Base-by-base conservation (phyloP, 805 yeast genomes). In the Starmerella apis region DNA sequence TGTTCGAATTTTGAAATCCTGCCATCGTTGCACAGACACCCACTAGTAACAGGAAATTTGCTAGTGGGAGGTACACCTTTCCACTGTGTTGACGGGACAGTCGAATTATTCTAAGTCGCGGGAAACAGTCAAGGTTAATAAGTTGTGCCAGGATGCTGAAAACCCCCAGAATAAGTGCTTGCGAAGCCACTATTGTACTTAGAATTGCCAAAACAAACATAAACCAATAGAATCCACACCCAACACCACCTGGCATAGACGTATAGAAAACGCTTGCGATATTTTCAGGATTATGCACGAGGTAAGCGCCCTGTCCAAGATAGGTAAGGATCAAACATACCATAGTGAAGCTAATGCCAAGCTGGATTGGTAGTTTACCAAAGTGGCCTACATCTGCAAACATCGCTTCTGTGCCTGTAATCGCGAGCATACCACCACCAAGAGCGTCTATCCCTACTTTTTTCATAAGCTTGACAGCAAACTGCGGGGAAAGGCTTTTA, bases 361-460 rank as follows among this genome's bases (percentile, higher is more conserved):
- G 47, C 54, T 76, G 78, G 42, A 76, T 68, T 0, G 81, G 74
- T 4, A 66, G 54, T 23, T 68, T 66, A 2, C 79, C 77, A 57
- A 77, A 75, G 58, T 75, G 80, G 3, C 81, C 78, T 46, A 77
- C 67, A 61, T 78, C 82, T 1, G 81, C 80, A 64, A 78, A 79
- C 78, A 78, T 73, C 6, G 82, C 81, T 55, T 78, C 83, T 3
- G 75, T 67, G 28, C 83, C 83, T 0, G 83, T 77, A 23, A 78
- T 63, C 1, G 78, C 66, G 39, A 78, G 70, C 74, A 78, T 71
- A 3, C 76, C 74, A 3, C 76, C 72, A 10, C 76, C 71, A 28
- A 78, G 64, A 20, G 59, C 56, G 22, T 61, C 76, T 25, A 73
- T 63, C 3, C 70, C 68, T 16, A 59, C 51, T 10, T 59, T 54